A percentile compares a stretch with the other conserved stretches of the same genome.
These are phyloP conservation scores for Aspergillus asperescens DNA, from an alignment of 495 filamentous ascomycete species.

Conservation along the genomic window DNA sequence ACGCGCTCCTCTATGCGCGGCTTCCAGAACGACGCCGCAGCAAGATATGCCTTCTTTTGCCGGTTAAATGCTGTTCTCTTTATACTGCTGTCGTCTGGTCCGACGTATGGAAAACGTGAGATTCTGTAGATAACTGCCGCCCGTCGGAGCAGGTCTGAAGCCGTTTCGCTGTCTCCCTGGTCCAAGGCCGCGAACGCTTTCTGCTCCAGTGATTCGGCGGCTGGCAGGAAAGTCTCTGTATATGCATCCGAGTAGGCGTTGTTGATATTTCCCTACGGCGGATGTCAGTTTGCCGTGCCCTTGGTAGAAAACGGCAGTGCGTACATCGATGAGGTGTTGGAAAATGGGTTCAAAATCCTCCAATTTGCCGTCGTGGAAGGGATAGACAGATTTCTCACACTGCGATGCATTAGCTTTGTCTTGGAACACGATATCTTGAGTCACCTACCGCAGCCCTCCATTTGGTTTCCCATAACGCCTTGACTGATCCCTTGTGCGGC, in stretches of 20 bases:
- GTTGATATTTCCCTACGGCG: conserved; percentile 48
- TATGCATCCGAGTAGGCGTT: conserved; percentile 60
- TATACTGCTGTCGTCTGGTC: conserved; percentile 30
- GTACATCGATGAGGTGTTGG: conserved; percentile 52
- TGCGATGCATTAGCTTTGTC: conserved; percentile 23
- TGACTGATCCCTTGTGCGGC: conserved; percentile 64
- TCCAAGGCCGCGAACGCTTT: conserved; percentile 44
- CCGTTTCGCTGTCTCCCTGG: conserved; percentile 41
- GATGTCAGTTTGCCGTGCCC: background rate
- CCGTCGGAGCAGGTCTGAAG: conserved; percentile 60
- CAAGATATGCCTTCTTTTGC: conserved; percentile 61
- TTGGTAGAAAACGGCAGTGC: conserved; percentile 6
- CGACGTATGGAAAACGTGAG: conserved; percentile 64
- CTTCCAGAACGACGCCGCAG: conserved; percentile 52
- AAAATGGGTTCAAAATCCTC: conserved; percentile 75
- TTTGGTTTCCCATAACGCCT: conserved; percentile 74
- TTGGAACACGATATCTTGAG: background rate
- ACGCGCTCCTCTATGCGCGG: conserved; percentile 52
- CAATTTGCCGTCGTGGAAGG: conserved; percentile 67
- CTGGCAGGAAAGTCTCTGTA: conserved; percentile 56
- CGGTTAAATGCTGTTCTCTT: conserved; percentile 61
- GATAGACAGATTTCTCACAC: conserved; percentile 63
- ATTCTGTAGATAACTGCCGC: conserved; percentile 70
- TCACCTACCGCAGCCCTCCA: conserved; percentile 63
- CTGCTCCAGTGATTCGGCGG: conserved; percentile 48